phyloP scores from a whole-genome alignment of 73 alveolate genomes.

The Tetrahymena elliotti region DNA sequence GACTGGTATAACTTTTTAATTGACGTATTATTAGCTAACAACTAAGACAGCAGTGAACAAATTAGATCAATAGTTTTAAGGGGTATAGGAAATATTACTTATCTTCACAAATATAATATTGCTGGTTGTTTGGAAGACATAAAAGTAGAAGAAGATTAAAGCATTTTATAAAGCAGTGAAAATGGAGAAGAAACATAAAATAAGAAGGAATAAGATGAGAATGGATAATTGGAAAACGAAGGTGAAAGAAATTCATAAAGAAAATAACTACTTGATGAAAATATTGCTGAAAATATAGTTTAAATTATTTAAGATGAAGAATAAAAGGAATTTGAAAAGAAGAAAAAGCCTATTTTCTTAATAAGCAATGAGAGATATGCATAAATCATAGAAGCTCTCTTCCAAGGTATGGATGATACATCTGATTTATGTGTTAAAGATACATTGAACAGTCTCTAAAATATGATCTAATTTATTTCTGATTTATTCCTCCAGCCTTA shows the following conservation, averaged over 20 bases:
- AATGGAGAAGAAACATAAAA: neutral
- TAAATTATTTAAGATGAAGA: neutral
- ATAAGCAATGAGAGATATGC: neutral
- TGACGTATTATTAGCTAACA: neutral
- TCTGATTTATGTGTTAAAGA: neutral
- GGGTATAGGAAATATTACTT: neutral
- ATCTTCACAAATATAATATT: neutral
- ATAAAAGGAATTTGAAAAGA: neutral
- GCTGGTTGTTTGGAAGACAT: neutral
- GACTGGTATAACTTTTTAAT: neutral
- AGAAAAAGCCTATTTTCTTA: neutral
- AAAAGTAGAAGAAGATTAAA: neutral
- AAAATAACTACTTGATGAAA: neutral
- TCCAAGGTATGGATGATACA: neutral
- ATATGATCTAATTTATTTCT: neutral
- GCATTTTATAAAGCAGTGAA: neutral
- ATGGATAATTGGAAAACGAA: neutral
- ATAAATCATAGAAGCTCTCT: neutral
- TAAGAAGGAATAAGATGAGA: neutral
- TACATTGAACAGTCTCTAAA: neutral
- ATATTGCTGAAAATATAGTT: neutral
- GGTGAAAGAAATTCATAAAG: neutral
- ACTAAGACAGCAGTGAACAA: neutral
- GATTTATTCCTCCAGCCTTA: neutral
- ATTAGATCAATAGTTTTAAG: neutral